These are phyloP conservation scores for Musa troglodytarum DNA, from an alignment of 176 grass and related monocot genomes.

Conservation along the genomic window DNA sequence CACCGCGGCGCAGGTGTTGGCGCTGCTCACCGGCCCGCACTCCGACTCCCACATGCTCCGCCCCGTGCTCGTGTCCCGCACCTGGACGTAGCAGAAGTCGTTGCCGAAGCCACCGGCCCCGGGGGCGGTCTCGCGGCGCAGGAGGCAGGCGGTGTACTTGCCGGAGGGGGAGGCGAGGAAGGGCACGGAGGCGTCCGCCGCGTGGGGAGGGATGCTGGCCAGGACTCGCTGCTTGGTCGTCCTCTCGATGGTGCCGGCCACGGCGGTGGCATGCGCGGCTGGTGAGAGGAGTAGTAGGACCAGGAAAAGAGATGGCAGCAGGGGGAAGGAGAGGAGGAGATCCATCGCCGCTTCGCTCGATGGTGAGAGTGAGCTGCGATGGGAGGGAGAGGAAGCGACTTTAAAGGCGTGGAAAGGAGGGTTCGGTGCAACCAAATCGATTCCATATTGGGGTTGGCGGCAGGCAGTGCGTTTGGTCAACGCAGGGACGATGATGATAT, in stretches of 20 bases:
- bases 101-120: slow-evolving; percentile 66
- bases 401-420: too few species aligned
- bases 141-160: slow-evolving; percentile 52
- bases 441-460: too few species aligned
- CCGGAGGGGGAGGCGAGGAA: slow-evolving; percentile 62
- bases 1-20: slow-evolving; percentile 61
- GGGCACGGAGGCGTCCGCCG: slow-evolving; percentile 31
- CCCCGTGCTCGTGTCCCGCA: slow-evolving; percentile 21
- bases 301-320: slow-evolving; percentile 20
- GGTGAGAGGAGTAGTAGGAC: background rate
- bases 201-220: slow-evolving; percentile 35
- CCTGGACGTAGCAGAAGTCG: slow-evolving; percentile 81
- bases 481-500: too few species aligned
- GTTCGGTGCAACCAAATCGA: too few species aligned
- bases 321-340: background rate
- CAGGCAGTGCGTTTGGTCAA: too few species aligned
- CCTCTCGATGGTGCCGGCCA: slow-evolving; percentile 46
- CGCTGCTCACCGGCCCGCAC: slow-evolving; percentile 58
- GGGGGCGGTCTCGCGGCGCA: slow-evolving; percentile 42
- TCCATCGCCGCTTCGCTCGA: background rate
- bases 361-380: background rate
- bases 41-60: slow-evolving; percentile 76
- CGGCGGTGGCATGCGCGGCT: slow-evolving; percentile 4
- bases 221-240: slow-evolving; percentile 68
- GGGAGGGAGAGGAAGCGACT: too few species aligned